Percentiles rank a stretch among this genome's conserved stretches.
Conservation (phyloP, 2,329 filamentous ascomycete species). For the Cercospora sp. region DNA sequence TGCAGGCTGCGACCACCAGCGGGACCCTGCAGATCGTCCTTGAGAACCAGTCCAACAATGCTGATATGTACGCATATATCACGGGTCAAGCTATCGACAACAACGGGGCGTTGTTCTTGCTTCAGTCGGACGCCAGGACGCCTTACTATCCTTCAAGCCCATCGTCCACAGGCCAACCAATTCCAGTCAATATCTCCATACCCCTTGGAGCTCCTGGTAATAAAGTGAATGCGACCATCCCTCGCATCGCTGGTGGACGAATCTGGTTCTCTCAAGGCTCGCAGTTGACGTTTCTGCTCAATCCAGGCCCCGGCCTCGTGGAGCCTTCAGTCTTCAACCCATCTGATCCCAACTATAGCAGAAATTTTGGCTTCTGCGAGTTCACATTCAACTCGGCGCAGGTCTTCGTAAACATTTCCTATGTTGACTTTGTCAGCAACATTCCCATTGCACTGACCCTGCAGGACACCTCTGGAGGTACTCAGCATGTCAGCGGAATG, state of each 20-base stretch:
- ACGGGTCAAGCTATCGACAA: conserved; percentile 46
- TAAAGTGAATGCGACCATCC: conserved; percentile 38
- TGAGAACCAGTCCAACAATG: conserved; percentile 38
- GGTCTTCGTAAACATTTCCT: conserved; percentile 49
- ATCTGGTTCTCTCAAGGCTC: conserved; percentile 41
- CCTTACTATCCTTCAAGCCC: conserved; percentile 40
- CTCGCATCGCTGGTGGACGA: conserved; percentile 41
- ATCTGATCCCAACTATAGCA: conserved; percentile 48
- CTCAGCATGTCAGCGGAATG: conserved; percentile 60
- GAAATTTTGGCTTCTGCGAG: conserved; percentile 49
- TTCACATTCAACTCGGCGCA: conserved; percentile 52
- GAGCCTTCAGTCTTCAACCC: conserved; percentile 42
- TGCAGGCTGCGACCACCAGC: conserved; percentile 28
- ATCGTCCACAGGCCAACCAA: conserved; percentile 36
- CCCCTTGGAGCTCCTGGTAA: conserved; percentile 43
- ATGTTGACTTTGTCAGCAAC: conserved; percentile 44
- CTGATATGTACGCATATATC: conserved; percentile 49
- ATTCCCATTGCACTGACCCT: conserved; percentile 46
- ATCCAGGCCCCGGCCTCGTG: conserved; percentile 41
- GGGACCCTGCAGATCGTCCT: conserved; percentile 37
- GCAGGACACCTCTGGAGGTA: conserved; percentile 40
- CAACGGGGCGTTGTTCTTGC: conserved; percentile 37
- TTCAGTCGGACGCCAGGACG: conserved; percentile 39
- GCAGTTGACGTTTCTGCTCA: conserved; percentile 38
- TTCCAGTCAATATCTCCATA: conserved; percentile 48